These are phyloP conservation scores for Chlorophyllum brunneum DNA, from an alignment of 768 basidiomycete species.

Conservation along the genomic window DNA sequence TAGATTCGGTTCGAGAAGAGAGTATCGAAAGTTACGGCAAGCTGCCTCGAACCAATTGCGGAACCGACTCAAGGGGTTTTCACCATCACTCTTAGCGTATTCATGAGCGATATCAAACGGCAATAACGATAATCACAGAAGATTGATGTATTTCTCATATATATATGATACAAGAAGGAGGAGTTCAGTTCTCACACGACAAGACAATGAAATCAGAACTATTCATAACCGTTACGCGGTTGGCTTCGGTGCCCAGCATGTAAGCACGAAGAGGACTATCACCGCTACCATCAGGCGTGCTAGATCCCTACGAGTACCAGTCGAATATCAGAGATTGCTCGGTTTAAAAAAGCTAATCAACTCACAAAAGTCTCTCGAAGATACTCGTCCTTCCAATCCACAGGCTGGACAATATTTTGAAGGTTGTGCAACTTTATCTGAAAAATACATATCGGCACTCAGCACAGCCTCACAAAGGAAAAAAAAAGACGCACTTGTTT, in stretches of 20 bases:
- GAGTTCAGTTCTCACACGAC: background rate
- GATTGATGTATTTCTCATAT: background rate
- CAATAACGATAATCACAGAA: no score
- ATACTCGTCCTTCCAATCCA: background rate
- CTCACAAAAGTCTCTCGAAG: slow-evolving; percentile 1
- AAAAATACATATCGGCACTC: background rate
- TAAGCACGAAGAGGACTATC: background rate
- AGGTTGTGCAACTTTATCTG: background rate
- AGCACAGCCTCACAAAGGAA: background rate
- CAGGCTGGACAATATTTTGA: background rate
- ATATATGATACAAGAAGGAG: background rate
- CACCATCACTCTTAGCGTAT: no score
- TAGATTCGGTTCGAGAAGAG: no score
- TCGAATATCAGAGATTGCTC: no score
- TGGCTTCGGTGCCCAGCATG: background rate
- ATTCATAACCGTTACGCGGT: background rate
- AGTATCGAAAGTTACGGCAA: no score
- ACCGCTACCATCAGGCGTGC: background rate
- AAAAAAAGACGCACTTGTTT: background rate
- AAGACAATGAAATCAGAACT: background rate
- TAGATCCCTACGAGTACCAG: background rate
- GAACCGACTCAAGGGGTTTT: no score
- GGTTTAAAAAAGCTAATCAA: slow-evolving; percentile 19
- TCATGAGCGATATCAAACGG: no score
- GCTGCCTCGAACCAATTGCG: no score